phyloP scores from a whole-genome alignment of 1,284 basidiomycete genomes.

The Sphaerobolus stellatus region DNA sequence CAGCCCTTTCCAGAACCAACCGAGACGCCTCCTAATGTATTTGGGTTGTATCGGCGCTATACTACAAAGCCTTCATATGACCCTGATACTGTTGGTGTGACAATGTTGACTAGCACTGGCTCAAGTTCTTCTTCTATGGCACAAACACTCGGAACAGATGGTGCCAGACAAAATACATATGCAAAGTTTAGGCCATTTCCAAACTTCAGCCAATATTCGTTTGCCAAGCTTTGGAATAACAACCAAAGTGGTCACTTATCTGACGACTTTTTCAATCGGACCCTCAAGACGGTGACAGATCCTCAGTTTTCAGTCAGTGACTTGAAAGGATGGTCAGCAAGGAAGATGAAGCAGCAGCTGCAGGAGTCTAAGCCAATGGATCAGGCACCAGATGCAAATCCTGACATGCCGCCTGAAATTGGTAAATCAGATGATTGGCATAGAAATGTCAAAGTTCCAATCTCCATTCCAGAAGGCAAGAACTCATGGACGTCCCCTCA shows the following conservation, averaged over 20 bases:
- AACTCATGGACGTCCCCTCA: background rate
- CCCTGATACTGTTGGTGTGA: too few species aligned
- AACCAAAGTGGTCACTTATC: background rate
- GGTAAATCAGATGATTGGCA: conserved; percentile 1
- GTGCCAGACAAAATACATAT: background rate
- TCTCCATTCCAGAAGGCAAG: background rate
- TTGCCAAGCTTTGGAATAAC: background rate
- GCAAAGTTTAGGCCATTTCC: background rate
- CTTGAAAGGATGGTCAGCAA: background rate
- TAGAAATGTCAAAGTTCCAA: background rate
- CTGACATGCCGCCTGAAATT: too few species aligned
- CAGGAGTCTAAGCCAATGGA: too few species aligned
- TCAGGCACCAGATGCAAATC: too few species aligned
- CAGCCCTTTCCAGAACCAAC: too few species aligned
- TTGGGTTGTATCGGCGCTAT: conserved; percentile 1
- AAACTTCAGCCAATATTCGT: background rate
- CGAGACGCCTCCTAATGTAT: background rate
- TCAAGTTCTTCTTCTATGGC: background rate
- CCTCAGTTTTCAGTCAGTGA: background rate
- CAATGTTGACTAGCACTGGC: background rate
- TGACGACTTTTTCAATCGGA: background rate
- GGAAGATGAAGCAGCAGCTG: background rate
- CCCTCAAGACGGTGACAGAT: background rate
- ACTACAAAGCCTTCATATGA: background rate
- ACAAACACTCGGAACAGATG: background rate